Evolutionary conservation across 108 stramenopile genomes (phyloP).

Genomic region (Schizochytrium sp.): DNA sequence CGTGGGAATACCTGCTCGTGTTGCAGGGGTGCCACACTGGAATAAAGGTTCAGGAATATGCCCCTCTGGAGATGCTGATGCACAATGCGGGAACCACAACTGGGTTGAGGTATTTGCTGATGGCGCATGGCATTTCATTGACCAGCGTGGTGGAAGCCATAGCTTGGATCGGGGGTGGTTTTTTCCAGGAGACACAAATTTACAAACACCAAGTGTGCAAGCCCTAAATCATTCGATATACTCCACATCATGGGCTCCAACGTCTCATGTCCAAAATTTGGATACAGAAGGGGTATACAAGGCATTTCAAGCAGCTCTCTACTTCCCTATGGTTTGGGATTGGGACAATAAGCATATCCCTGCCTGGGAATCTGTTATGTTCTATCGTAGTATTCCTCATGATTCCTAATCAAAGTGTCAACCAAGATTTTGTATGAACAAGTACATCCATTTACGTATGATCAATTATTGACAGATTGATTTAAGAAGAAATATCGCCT

Average conservation of each 20-base stretch:
- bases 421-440: no score
- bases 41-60: neutral
- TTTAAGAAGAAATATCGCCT: no score
- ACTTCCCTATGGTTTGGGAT: conserved; percentile 54
- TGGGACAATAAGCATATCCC: neutral
- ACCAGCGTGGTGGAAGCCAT: neutral
- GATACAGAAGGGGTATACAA: neutral
- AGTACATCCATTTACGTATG: no score
- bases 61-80: conserved; percentile 33
- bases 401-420: neutral
- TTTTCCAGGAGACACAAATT: neutral
- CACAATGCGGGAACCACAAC: conserved; percentile 61
- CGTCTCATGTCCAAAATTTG: neutral
- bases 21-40: conserved; percentile 44
- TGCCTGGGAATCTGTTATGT: conserved; percentile 23
- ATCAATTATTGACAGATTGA: no score
- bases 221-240: neutral
- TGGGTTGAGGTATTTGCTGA: conserved; percentile 44
- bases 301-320: neutral
- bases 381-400: neutral
- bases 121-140: conserved; percentile 39
- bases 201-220: neutral
- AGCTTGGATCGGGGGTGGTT: conserved; percentile 24
- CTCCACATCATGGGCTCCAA: conserved; percentile 38
- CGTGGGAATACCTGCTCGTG: conserved; percentile 48